phyloP scores from a whole-genome alignment of 176 grass and related monocot species.

The Triticum timopheevii region DNA sequence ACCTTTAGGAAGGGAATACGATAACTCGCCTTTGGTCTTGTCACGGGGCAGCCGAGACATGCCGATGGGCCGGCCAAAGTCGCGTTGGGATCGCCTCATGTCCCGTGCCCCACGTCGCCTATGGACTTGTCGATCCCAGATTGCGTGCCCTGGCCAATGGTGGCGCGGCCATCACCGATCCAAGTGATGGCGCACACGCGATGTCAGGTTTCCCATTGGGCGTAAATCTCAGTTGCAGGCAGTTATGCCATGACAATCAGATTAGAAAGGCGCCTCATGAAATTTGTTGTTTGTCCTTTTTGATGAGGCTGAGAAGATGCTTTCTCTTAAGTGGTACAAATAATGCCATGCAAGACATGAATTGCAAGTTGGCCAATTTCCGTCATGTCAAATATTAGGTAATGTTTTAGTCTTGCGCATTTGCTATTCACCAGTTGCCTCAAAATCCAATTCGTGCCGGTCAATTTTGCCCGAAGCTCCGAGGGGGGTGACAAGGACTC shows the following conservation, averaged over 20 bases:
- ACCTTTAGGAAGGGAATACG: neutral
- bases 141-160: neutral
- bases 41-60: constrained; percentile 22
- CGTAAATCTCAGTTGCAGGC: constrained; percentile 4
- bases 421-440: too few species aligned
- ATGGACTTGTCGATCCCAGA: constrained; percentile 36
- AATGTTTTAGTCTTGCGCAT: too few species aligned
- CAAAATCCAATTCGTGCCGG: too few species aligned
- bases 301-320: neutral
- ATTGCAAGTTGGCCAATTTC: neutral
- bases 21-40: constrained; percentile 36
- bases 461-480: too few species aligned
- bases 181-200: neutral
- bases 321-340: constrained; percentile 12
- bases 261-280: neutral
- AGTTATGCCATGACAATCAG: neutral
- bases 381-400: neutral
- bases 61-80: constrained; percentile 4
- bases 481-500: too few species aligned
- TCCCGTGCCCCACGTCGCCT: constrained; percentile 6
- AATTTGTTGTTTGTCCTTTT: constrained; percentile 4
- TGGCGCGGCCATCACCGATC: constrained; percentile 31
- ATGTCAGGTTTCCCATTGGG: neutral
- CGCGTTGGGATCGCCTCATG: constrained; percentile 29
- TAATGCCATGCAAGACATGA: neutral